Percentiles rank a stretch among this genome's conserved stretches.
Conservation (phyloP, 2,329 filamentous ascomycete genomes). For the Penicillium psychrosexuale region DNA sequence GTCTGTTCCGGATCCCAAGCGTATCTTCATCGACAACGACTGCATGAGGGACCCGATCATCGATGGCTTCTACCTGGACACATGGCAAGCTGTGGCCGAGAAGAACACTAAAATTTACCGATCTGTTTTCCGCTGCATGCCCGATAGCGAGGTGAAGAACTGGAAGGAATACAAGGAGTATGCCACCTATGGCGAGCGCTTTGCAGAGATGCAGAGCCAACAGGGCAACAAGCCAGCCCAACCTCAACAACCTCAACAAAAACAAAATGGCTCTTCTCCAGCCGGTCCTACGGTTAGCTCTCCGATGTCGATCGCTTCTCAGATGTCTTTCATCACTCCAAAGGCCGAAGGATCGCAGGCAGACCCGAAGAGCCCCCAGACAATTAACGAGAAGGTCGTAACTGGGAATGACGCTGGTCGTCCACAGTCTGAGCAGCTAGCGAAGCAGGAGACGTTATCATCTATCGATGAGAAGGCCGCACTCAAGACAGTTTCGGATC, state of each 20-base stretch:
- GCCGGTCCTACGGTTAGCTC: slow-evolving; percentile 26
- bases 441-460: slow-evolving; percentile 31
- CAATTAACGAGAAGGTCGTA: slow-evolving; percentile 36
- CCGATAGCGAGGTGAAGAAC: slow-evolving; percentile 86
- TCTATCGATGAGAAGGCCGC: slow-evolving; percentile 46
- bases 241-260: slow-evolving; percentile 47
- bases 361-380: slow-evolving; percentile 30
- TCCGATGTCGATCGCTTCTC: slow-evolving; percentile 23
- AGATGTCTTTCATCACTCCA: slow-evolving; percentile 25
- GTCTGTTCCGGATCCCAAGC: slow-evolving; percentile 63
- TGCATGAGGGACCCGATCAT: slow-evolving; percentile 92
- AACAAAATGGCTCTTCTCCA: slow-evolving; percentile 40
- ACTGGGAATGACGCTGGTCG: slow-evolving; percentile 36
- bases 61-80: slow-evolving; percentile 76
- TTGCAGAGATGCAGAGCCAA: slow-evolving; percentile 64
- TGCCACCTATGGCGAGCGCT: slow-evolving; percentile 70
- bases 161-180: slow-evolving; percentile 94
- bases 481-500: slow-evolving; percentile 29
- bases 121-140: slow-evolving; percentile 93
- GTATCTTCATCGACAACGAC: slow-evolving; percentile 74
- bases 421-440: slow-evolving; percentile 27
- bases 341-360: slow-evolving; percentile 30
- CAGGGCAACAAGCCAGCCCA: slow-evolving; percentile 50
- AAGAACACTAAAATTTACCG: slow-evolving; percentile 97
- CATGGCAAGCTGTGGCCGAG: slow-evolving; percentile 80